These are phyloP conservation scores for Candida oleophila DNA, from an alignment of 805 yeast species.

Conservation along the genomic window DNA sequence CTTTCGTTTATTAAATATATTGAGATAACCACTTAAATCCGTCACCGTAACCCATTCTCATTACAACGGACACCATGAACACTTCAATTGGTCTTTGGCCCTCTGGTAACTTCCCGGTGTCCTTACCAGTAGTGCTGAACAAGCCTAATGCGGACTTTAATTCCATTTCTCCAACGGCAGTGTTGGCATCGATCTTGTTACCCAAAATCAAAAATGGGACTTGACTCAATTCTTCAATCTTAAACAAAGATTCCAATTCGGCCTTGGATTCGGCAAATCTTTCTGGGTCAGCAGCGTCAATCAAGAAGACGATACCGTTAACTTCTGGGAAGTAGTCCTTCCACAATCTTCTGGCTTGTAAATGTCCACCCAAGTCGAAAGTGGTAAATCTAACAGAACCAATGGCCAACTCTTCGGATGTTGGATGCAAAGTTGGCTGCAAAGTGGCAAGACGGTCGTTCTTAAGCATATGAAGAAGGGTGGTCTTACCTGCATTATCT, in stretches of 20 bases:
- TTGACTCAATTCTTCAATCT: constrained; percentile 82
- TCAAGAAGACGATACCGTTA: constrained; percentile 92
- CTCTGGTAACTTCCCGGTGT: constrained; percentile 60
- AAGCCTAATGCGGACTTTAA: constrained; percentile 87
- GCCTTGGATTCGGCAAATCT: constrained; percentile 93
- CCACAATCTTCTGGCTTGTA: constrained; percentile 99
- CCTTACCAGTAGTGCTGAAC: constrained; percentile 82
- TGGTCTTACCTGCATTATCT: constrained; percentile 49
- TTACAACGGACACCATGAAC: constrained; percentile 95
- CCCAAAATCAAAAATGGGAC: constrained; percentile 96
- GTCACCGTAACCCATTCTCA: constrained; percentile 98
- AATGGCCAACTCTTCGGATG: constrained; percentile 95
- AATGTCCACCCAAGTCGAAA: constrained; percentile 97
- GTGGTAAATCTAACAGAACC: constrained; percentile 97
- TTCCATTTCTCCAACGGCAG: constrained; percentile 93
- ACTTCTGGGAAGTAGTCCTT: constrained; percentile 99
- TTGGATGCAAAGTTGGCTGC: constrained; percentile 98
- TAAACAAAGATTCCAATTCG: constrained; percentile 89
- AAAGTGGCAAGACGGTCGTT: constrained; percentile 97
- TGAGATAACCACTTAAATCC: constrained; percentile 98
- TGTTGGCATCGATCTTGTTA: constrained; percentile 92
- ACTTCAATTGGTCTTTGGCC: constrained; percentile 91
- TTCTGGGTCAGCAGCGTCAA: constrained; percentile 95
- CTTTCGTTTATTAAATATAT: constrained; percentile 58
- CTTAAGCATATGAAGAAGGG: constrained; percentile 50